These are phyloP conservation scores for Diddensiella transvaalensis DNA, from an alignment of 805 yeast species.

Conservation along the genomic window DNA sequence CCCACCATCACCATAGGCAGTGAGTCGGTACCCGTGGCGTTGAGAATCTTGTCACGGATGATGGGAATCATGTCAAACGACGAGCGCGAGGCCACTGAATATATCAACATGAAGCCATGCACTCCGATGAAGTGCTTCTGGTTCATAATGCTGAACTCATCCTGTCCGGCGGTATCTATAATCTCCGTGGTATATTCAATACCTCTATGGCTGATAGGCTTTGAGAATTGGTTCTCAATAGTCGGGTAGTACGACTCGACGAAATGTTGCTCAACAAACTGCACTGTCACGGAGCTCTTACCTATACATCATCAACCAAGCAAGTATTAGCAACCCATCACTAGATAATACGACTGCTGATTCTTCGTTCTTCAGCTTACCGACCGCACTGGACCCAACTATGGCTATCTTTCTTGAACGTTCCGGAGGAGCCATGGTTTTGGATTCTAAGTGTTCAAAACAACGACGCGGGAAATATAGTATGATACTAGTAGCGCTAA, in stretches of 20 bases:
- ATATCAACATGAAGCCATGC: constrained; percentile 69
- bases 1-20: constrained; percentile 71
- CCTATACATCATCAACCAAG: too few relatives aligned
- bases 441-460: too few relatives aligned
- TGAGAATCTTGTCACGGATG: constrained; percentile 69
- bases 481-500: too few relatives aligned
- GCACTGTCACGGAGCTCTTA: constrained; percentile 67
- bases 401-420: constrained; percentile 68
- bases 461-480: too few relatives aligned
- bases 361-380: constrained; percentile 54
- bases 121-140: constrained; percentile 66
- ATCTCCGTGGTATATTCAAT: constrained; percentile 68
- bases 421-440: constrained; percentile 17
- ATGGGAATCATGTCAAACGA: constrained; percentile 64
- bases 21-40: constrained; percentile 52
- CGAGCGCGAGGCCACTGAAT: constrained; percentile 63
- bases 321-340: constrained; percentile 24
- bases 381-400: constrained; percentile 76
- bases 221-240: constrained; percentile 68
- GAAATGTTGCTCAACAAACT: constrained; percentile 71
- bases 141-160: constrained; percentile 67
- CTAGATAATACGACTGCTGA: constrained; percentile 34
- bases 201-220: constrained; percentile 53
- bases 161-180: constrained; percentile 82
- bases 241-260: constrained; percentile 79